phyloP scores from a whole-genome alignment of 1,284 basidiomycete species.

The Ganoderma sinense region DNA sequence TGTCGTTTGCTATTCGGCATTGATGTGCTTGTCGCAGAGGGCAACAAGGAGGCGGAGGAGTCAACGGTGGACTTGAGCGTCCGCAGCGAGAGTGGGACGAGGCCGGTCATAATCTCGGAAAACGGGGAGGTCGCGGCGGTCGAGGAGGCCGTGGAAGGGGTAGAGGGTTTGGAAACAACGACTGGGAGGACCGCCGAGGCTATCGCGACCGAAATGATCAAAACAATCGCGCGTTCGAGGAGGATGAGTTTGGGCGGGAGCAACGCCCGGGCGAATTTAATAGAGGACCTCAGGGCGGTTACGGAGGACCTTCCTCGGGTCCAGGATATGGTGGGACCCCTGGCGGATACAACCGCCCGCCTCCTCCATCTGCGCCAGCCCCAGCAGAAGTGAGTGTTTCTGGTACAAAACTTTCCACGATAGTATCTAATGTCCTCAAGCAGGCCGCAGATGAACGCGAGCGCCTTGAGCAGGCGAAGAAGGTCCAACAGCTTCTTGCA shows the following conservation, averaged over 20 bases:
- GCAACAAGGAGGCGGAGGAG: not conserved
- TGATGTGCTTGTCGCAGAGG: constrained; percentile 5
- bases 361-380: constrained; percentile 21
- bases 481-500: constrained; percentile 82
- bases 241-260: constrained; percentile 50
- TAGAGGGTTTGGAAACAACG: constrained; percentile 36
- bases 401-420: not conserved
- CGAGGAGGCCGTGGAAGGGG: constrained; percentile 42
- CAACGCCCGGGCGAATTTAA: constrained; percentile 46
- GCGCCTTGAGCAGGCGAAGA: constrained; percentile 82
- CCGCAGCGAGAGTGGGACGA: constrained; percentile 57
- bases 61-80: constrained; percentile 43
- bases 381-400: constrained; percentile 36
- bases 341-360: constrained; percentile 39
- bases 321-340: constrained; percentile 41
- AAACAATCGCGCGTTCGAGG: constrained; percentile 46
- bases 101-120: constrained; percentile 15
- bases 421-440: not conserved
- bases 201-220: constrained; percentile 50
- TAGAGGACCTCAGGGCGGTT: constrained; percentile 41
- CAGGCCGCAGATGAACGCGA: constrained; percentile 70
- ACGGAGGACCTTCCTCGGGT: constrained; percentile 39
- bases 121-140: constrained; percentile 43
- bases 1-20: not conserved
- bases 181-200: constrained; percentile 55